These are phyloP conservation scores for Penicillium fimorum DNA, from an alignment of 495 filamentous ascomycete genomes.

Conservation along the genomic window DNA sequence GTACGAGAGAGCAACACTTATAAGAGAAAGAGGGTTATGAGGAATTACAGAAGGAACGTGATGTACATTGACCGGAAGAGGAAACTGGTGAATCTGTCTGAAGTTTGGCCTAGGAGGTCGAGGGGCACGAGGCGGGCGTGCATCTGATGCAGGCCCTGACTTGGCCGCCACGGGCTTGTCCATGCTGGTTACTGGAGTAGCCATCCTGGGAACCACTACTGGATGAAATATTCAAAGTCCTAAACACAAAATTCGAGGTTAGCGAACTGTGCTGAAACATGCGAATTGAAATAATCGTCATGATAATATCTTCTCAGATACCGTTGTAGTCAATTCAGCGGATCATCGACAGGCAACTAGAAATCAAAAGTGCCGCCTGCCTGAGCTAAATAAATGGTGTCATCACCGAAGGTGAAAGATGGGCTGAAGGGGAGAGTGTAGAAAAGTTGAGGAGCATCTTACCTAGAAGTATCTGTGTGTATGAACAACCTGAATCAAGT, in stretches of 20 bases:
- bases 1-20: constrained; percentile 75
- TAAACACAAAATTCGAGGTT: constrained; percentile 19
- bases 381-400: constrained; percentile 46
- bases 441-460: constrained; percentile 11
- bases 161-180: constrained; percentile 18
- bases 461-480: constrained; percentile 17
- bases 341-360: constrained; percentile 71
- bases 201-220: constrained; percentile 22
- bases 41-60: constrained; percentile 85
- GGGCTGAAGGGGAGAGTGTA: background rate
- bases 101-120: constrained; percentile 64
- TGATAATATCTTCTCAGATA: constrained; percentile 74
- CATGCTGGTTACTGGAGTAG: constrained; percentile 15
- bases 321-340: constrained; percentile 91
- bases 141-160: constrained; percentile 13
- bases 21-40: constrained; percentile 84
- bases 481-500: background rate
- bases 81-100: constrained; percentile 69
- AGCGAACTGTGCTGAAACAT: constrained; percentile 22
- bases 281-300: constrained; percentile 12
- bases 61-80: constrained; percentile 73
- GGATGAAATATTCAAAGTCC: constrained; percentile 10
- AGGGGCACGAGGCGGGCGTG: constrained; percentile 29
- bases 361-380: constrained; percentile 66
- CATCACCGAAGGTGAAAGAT: constrained; percentile 42